Base-by-base conservation (phyloP, 495 filamentous ascomycete genomes). In the Hypoxylon fragiforme region DNA sequence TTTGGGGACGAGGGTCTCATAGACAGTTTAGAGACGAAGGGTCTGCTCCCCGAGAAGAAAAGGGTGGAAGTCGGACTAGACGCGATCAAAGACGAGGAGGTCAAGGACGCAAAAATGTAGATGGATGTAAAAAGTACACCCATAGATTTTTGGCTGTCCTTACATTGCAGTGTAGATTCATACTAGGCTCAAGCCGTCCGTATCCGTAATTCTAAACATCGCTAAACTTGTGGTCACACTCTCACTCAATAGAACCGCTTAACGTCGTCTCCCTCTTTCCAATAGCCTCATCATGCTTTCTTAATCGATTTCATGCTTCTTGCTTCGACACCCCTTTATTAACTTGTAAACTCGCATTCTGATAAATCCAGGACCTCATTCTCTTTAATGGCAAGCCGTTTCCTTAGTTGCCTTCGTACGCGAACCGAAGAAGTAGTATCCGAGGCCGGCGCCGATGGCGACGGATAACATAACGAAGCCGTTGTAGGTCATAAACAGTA, bases 401-500 rank as follows among this genome's bases (percentile, higher is more conserved):
- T 88, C 84, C 80, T 96, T 97, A 22, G 81, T 81, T 34, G 84
- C 78, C 34, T 82, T 79, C 11, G 85, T 84, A 51, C 77, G 77
- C 21, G 78, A 76, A 3, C 88, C 88, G 72, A 96, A 99, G 32
- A 86, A 60, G 19, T 96, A 65, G 67, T 95, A 96, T 30, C 94
- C 94, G 36, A 96, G 62, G 44, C 92, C 95, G 0, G 92, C 92
- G 16, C 94, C 94, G 9, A 92, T 77, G 8, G 87, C 89, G 8
- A 97, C 90, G 0, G 92, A 81, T 54, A 96, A 69, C 94, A 99
- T 99, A 49, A 99, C 85, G 79, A 86, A 91, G 12, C 95, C 94
- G 61, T 99, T 99, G 70, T 99, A 99, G 2, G 95, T 99, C 94
- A 99, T 99, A 73, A 99, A 99, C 15, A 99, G 76, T 55, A 99